phyloP scores from a whole-genome alignment of 1,284 basidiomycete species.

The Omphalotus olearius region DNA sequence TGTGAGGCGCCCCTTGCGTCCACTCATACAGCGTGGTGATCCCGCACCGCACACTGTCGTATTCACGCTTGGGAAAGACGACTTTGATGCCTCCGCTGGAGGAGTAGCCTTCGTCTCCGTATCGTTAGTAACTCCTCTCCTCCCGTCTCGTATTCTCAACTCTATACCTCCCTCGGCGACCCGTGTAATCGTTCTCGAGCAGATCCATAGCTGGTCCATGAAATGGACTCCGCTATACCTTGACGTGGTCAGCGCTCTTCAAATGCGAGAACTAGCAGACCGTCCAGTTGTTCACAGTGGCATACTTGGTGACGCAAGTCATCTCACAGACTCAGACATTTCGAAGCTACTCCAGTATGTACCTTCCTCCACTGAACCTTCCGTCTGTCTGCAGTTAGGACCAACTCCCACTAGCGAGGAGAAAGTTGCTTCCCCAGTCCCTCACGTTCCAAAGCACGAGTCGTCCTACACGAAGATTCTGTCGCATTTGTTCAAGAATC shows the following conservation, averaged over 20 bases:
- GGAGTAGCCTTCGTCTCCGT: slow-evolving; percentile 67
- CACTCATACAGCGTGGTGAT: slow-evolving; percentile 42
- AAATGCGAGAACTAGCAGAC: slow-evolving; percentile 48
- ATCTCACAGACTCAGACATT: slow-evolving; percentile 43
- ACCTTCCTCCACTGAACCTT: slow-evolving; percentile 24
- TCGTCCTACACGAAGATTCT: slow-evolving; percentile 90
- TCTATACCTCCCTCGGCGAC: slow-evolving; percentile 63
- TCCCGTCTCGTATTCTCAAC: slow-evolving; percentile 57
- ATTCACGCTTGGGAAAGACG: slow-evolving; percentile 65
- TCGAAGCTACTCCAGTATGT: slow-evolving; percentile 44
- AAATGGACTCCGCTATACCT: slow-evolving; percentile 91
- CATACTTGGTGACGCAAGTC: slow-evolving; percentile 47
- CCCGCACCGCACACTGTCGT: slow-evolving; percentile 62
- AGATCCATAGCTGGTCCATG: slow-evolving; percentile 68
- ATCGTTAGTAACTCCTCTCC: slow-evolving; percentile 74
- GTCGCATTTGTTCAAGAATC: slow-evolving; percentile 76
- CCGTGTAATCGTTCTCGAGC: slow-evolving; percentile 84
- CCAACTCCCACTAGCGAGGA: slow-evolving; percentile 17
- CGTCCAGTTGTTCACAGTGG: slow-evolving; percentile 58
- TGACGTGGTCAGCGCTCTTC: slow-evolving; percentile 74
- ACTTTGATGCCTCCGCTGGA: slow-evolving; percentile 41
- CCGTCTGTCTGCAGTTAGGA: slow-evolving; percentile 46
- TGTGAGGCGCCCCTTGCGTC: slow-evolving; percentile 56
- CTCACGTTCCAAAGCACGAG: slow-evolving; percentile 85
- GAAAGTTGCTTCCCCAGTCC: slow-evolving; percentile 24